phyloP scores from a whole-genome alignment of 169 alveolate species.

The Cyclospora cayetanensis region DNA sequence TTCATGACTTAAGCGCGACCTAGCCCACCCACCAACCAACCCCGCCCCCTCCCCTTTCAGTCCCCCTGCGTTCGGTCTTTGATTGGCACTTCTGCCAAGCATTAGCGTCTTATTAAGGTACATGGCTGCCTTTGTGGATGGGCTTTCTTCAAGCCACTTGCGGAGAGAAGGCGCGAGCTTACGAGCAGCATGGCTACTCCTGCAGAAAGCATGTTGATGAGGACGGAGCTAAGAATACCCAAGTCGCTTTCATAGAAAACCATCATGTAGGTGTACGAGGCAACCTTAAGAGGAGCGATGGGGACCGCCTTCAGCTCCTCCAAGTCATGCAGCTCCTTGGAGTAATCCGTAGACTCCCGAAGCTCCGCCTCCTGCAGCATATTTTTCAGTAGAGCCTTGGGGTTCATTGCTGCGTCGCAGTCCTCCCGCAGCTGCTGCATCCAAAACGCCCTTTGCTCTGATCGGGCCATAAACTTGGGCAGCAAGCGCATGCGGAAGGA shows the following conservation, averaged over 20 bases:
- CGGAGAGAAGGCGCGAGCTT: too few species aligned
- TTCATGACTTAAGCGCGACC: too few species aligned
- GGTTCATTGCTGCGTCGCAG: constrained; percentile 55
- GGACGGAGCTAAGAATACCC: constrained; percentile 76
- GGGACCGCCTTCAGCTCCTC: not conserved
- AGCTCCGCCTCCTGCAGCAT: constrained; percentile 1
- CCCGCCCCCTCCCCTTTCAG: too few species aligned
- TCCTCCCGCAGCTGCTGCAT: constrained; percentile 75
- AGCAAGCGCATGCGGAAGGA: constrained; percentile 77
- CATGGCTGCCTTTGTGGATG: too few species aligned
- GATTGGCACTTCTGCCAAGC: too few species aligned
- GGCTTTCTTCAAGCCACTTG: too few species aligned
- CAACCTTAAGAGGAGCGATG: constrained; percentile 72
- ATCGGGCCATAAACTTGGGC: constrained; percentile 78
- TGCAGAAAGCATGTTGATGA: constrained; percentile 78
- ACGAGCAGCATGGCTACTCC: constrained; percentile 79
- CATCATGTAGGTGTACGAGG: constrained; percentile 81
- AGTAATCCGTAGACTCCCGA: not conserved
- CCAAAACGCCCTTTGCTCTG: constrained; percentile 80
- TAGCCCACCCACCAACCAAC: too few species aligned
- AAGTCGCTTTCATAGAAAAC: constrained; percentile 80
- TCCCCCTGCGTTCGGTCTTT: too few species aligned
- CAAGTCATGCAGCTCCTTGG: constrained; percentile 8
- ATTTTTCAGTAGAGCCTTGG: not conserved
- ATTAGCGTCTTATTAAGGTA: too few species aligned